Conservation (phyloP, 108 stramenopile species). For the Skeletonema costatum region DNA sequence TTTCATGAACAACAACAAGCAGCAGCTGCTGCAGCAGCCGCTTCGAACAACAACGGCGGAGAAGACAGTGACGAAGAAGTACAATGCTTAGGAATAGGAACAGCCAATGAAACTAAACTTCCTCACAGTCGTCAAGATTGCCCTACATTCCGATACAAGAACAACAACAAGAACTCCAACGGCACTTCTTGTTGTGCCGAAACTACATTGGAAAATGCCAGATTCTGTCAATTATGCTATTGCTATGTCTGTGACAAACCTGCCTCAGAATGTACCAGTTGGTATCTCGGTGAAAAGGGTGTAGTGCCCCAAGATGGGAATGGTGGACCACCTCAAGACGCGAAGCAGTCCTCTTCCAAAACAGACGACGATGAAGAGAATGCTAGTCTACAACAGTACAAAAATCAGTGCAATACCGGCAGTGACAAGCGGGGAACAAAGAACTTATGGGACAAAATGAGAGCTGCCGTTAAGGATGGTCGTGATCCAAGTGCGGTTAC, state of each 20-base stretch:
- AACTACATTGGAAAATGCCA: slow-evolving; percentile 15
- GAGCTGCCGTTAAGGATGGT: slow-evolving; percentile 16
- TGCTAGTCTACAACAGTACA: not conserved
- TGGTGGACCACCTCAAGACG: not conserved
- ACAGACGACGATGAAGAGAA: not conserved
- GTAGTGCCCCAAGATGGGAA: not conserved
- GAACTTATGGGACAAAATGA: slow-evolving; percentile 22
- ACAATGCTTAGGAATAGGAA: slow-evolving; percentile 30
- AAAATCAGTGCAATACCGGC: slow-evolving; percentile 24
- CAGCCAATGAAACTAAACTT: slow-evolving; percentile 20
- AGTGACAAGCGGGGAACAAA: slow-evolving; percentile 4
- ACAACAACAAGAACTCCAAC: not conserved
- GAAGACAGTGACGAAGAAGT: slow-evolving; percentile 24
- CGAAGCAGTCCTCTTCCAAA: not conserved
- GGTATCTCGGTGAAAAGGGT: slow-evolving; percentile 14
- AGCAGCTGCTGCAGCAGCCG: not conserved
- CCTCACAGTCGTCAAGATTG: slow-evolving; percentile 42
- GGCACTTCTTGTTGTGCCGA: not conserved
- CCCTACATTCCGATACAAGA: slow-evolving; percentile 12
- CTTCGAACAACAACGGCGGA: not conserved
- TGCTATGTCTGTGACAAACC: slow-evolving; percentile 40
- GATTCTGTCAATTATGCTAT: slow-evolving; percentile 28
- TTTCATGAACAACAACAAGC: not conserved
- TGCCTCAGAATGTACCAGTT: slow-evolving; percentile 21
- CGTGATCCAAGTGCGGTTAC: slow-evolving; percentile 8